These are phyloP conservation scores for Lactifluus subvellereus DNA, from an alignment of 768 basidiomycete genomes.

Conservation along the genomic window DNA sequence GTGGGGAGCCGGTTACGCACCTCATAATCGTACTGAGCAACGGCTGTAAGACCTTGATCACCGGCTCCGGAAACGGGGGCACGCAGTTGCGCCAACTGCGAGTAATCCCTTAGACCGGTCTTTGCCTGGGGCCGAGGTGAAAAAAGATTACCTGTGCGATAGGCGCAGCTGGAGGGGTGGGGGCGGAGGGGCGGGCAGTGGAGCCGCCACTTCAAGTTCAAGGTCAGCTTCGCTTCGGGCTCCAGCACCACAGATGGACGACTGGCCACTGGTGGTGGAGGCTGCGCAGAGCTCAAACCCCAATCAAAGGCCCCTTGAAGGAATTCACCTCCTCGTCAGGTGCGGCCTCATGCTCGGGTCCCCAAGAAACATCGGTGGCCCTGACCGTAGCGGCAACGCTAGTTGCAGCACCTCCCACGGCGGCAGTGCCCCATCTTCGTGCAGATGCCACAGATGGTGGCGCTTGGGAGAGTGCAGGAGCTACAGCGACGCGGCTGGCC, in stretches of 20 bases:
- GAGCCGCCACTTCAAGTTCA: conserved; percentile 34
- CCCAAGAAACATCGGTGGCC: background rate
- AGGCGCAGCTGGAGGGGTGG: conserved; percentile 38
- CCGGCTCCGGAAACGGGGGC: conserved; percentile 29
- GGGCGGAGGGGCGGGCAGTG: conserved; percentile 33
- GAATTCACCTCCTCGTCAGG: conserved; percentile 5
- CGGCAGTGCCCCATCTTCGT: conserved; percentile 32
- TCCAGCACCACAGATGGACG: conserved; percentile 27
- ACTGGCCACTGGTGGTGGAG: conserved; percentile 29
- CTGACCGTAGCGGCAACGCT: background rate
- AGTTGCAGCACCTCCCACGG: conserved; percentile 24
- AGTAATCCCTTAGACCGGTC: background rate
- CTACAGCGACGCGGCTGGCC: conserved; percentile 42
- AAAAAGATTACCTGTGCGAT: conserved; percentile 24
- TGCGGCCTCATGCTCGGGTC: conserved; percentile 13
- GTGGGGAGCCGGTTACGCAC: conserved; percentile 30
- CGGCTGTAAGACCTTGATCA: conserved; percentile 54
- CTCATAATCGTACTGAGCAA: conserved; percentile 79
- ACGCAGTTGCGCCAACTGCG: conserved; percentile 17
- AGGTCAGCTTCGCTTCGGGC: conserved; percentile 33
- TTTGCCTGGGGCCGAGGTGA: background rate
- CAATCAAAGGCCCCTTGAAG: background rate
- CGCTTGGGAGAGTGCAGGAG: conserved; percentile 17
- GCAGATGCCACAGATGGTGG: conserved; percentile 13
- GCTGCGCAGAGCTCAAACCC: conserved; percentile 24